phyloP scores from a whole-genome alignment of 257 asterid genomes.

The Scutellaria barbata region DNA sequence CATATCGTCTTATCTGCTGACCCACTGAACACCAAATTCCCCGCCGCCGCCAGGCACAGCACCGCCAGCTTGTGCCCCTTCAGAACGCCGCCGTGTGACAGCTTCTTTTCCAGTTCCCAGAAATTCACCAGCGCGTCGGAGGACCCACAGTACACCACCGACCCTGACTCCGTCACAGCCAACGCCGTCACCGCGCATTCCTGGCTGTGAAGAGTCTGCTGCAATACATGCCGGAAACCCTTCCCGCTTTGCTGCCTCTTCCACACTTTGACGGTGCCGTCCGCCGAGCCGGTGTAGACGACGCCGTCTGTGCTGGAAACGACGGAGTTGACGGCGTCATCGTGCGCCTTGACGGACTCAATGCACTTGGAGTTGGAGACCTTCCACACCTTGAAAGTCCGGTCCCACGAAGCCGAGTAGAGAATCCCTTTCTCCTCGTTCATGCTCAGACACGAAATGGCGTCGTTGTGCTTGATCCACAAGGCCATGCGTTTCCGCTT shows the following conservation, averaged over 20 bases:
- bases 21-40: conserved; percentile 58
- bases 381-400: conserved; percentile 70
- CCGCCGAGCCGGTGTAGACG: conserved; percentile 71
- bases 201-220: conserved; percentile 48
- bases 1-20: conserved; percentile 63
- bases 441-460: conserved; percentile 60
- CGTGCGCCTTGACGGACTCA: conserved; percentile 64
- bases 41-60: conserved; percentile 57
- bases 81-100: conserved; percentile 57
- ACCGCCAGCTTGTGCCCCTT: conserved; percentile 69
- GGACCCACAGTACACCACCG: conserved; percentile 58
- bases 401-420: conserved; percentile 74
- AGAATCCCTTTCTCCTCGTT: conserved; percentile 41
- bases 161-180: conserved; percentile 43
- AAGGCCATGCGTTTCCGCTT: conserved; percentile 44
- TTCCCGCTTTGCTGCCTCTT: conserved; percentile 44
- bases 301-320: conserved; percentile 45
- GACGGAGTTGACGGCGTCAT: conserved; percentile 65
- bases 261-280: conserved; percentile 70
- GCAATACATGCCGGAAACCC: conserved; percentile 35
- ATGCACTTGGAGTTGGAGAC: conserved; percentile 47
- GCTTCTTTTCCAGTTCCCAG: conserved; percentile 49
- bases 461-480: conserved; percentile 67
- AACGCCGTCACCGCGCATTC: conserved; percentile 67
- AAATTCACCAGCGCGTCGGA: conserved; percentile 69